These are phyloP conservation scores for Mimosa bimucronata DNA, from an alignment of 306 rosid genomes.

Conservation along the genomic window DNA sequence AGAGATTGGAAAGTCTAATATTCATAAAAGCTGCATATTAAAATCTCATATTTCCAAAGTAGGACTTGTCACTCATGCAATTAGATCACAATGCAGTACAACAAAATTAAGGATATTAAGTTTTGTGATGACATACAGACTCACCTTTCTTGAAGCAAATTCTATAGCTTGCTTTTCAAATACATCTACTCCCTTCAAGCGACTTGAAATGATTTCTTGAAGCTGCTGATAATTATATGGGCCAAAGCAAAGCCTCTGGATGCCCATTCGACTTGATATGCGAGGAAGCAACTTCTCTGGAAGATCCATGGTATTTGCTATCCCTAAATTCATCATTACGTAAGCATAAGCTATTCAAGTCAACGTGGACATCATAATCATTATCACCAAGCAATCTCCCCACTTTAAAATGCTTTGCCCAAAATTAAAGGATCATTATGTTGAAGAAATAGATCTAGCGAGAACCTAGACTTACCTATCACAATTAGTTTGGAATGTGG, in stretches of 20 bases:
- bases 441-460: slow-evolving; percentile 1
- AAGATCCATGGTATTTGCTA: slow-evolving; percentile 98
- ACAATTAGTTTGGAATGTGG: slow-evolving; percentile 88
- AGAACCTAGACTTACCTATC: slow-evolving; percentile 57
- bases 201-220: slow-evolving; percentile 88
- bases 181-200: slow-evolving; percentile 84
- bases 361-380: slow-evolving; percentile 30
- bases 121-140: slow-evolving; percentile 36
- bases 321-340: slow-evolving; percentile 59
- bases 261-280: slow-evolving; percentile 98
- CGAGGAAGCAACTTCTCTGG: slow-evolving; percentile 99
- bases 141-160: slow-evolving; percentile 88
- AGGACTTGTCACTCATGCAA: neutral
- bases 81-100: neutral
- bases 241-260: slow-evolving; percentile 94
- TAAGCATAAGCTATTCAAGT: slow-evolving; percentile 30
- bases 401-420: neutral
- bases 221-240: slow-evolving; percentile 93
- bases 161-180: slow-evolving; percentile 86
- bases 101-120: slow-evolving; percentile 18
- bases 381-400: slow-evolving; percentile 19
- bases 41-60: neutral
- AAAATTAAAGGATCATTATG: slow-evolving; percentile 27
- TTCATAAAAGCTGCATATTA: neutral
- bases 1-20: neutral